A percentile compares a stretch with the other conserved stretches of the same genome.
Evolutionary conservation across 495 filamentous ascomycete species (phyloP).

Genomic region (Penicillium cosmopolitanum): DNA sequence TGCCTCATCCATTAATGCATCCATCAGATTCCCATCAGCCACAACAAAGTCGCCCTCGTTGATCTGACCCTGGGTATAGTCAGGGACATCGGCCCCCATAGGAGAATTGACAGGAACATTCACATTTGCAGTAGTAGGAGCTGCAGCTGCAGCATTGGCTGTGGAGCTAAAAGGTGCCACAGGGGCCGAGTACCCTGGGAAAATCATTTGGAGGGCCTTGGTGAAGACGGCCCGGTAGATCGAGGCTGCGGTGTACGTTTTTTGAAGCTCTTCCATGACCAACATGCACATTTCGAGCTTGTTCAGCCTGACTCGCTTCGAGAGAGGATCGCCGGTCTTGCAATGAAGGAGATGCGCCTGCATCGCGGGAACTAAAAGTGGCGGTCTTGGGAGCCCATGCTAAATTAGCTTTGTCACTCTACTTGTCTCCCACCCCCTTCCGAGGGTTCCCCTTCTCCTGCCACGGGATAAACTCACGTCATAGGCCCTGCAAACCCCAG

Average conservation of each 20-base stretch:
- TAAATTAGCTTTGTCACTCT: not conserved
- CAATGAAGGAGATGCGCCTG: conserved; percentile 44
- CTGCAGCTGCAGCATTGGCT: not conserved
- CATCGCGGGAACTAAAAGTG: conserved; percentile 45
- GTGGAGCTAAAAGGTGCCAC: conserved; percentile 2
- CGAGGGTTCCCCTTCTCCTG: not conserved
- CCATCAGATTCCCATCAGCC: conserved; percentile 25
- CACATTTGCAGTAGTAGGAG: not conserved
- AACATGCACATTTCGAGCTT: conserved; percentile 49
- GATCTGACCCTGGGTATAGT: conserved; percentile 5
- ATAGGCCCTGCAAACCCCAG: conserved; percentile 34
- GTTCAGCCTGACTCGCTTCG: conserved; percentile 39
- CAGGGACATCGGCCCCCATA: conserved; percentile 1
- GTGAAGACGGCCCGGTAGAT: conserved; percentile 38
- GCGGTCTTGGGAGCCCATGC: conserved; percentile 28
- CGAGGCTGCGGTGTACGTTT: conserved; percentile 39
- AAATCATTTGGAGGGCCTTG: conserved; percentile 36
- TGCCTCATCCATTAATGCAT: conserved; percentile 34
- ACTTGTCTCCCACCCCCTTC: not conserved
- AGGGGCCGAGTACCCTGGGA: conserved; percentile 22
- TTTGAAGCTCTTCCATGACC: conserved; percentile 42
- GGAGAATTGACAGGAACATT: not conserved
- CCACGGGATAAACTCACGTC: conserved; percentile 32
- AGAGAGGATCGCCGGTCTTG: conserved; percentile 32
- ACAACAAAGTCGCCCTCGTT: conserved; percentile 5